Base-by-base conservation (phyloP, 106 monocot genomes). In the Allium fistulosum region DNA sequence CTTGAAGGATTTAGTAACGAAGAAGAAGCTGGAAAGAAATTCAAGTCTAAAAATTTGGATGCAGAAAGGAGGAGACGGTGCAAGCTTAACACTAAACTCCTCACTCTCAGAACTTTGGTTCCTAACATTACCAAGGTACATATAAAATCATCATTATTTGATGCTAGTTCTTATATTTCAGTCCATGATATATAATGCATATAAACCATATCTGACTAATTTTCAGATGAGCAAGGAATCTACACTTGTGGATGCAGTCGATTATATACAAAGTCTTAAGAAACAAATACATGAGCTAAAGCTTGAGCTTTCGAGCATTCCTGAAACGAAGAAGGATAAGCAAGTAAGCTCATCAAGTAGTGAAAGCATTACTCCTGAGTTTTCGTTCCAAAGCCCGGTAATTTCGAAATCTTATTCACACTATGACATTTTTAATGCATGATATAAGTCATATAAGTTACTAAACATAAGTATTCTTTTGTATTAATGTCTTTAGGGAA, bases 141-240 rank as follows among this genome's bases (percentile, higher is more conserved):
- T 9, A 45, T 2, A 55, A 3, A 12, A 55, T 3, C 61, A 16
- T 15, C 17, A 27, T 17, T 49, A 18, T 26, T 15, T 8, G 13
- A 11, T 47, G 7, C 12, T 14, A 50, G 11, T 55, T 49, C 51
- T 66, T 62, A 26, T 6, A 9, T 26, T 18, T 6, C 11, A 11
- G 3, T 15, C 1, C 6, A 13, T 11, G 10, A 22, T 22, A 22
- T 22, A 22, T 22, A 1, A 22, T 22, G 22, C 22, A 22, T 22
- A 22, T 22, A 22, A 22, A 22, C 22, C 1, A 0, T 62, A 0
- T 0, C 4, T 62, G 14, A 59, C 10, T 11, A 12, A 37, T 45
- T 46, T 11, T 52, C 46, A 95, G 95, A 92, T 97, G 92, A 97
- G 96, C 88, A 97, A 97, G 79, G 92, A 92, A 58, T 83, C 92